phyloP scores from a whole-genome alignment of 129 eudicot species.

The Flaveria robusta region DNA sequence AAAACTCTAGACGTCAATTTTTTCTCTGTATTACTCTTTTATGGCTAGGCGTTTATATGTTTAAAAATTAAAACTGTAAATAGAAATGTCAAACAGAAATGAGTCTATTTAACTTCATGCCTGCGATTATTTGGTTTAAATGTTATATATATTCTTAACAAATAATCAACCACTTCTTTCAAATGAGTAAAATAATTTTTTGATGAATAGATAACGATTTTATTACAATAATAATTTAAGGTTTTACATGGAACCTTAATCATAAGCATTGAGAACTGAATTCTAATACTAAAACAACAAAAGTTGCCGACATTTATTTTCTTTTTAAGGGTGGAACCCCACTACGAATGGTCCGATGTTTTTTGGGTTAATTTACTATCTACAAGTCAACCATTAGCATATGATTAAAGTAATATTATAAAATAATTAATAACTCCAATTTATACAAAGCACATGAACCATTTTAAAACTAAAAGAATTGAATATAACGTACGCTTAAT shows the following conservation, averaged over 20 bases:
- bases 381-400: slow-evolving; percentile 33
- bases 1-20: no score
- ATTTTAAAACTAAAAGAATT: background rate
- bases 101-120: background rate
- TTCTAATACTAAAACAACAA: slow-evolving; percentile 33
- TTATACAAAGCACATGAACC: background rate
- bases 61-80: no score
- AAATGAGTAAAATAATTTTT: background rate
- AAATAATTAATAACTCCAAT: background rate
- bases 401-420: background rate
- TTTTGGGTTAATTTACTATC: slow-evolving; percentile 12
- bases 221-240: background rate
- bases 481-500: background rate
- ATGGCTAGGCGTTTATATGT: no score
- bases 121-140: background rate
- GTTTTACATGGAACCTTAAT: slow-evolving; percentile 20
- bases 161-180: background rate
- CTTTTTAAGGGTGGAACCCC: slow-evolving; percentile 36
- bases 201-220: background rate
- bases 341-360: slow-evolving; percentile 32
- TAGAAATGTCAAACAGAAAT: background rate
- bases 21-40: no score
- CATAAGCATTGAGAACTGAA: slow-evolving; percentile 24
- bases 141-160: background rate
- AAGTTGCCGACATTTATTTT: slow-evolving; percentile 38